Percentiles rank a stretch among this genome's conserved stretches.
phyloP scores from a whole-genome alignment of 2,329 filamentous ascomycete genomes.

The Trichoderma asperellum region DNA sequence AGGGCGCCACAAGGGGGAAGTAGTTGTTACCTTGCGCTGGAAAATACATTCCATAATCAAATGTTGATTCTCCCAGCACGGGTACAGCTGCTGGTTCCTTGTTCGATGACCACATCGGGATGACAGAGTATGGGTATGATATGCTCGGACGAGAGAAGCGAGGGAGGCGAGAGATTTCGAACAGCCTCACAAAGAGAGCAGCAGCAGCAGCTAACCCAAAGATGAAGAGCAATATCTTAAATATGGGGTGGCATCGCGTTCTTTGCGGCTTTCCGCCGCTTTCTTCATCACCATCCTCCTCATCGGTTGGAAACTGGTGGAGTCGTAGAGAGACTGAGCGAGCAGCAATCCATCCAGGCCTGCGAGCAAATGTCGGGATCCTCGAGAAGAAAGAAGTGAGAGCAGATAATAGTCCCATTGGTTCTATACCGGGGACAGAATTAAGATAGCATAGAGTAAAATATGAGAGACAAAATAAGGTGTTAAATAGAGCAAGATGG shows the following conservation, averaged over 20 bases:
- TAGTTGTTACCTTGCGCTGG: constrained; percentile 23
- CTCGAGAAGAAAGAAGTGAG: constrained; percentile 10
- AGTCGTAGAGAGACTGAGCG: background rate
- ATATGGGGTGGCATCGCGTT: background rate
- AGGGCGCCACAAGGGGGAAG: constrained; percentile 23
- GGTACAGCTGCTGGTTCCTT: background rate
- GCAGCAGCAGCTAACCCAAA: background rate
- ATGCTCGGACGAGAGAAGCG: background rate
- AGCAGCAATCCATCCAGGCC: constrained; percentile 19
- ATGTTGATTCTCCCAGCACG: constrained; percentile 4
- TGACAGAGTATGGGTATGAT: background rate
- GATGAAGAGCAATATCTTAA: background rate
- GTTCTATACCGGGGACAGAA: background rate
- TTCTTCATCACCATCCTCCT: constrained; percentile 13
- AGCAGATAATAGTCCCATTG: constrained; percentile 1
- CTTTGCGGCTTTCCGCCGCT: background rate
- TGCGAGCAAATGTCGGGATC: background rate
- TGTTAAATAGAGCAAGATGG: background rate
- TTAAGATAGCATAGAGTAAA: background rate
- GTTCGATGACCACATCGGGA: constrained; percentile 5
- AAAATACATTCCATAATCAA: constrained; percentile 19
- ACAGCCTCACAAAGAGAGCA: background rate
- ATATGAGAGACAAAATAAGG: background rate
- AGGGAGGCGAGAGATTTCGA: background rate
- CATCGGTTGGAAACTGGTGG: constrained; percentile 10